A percentile compares a stretch with the other conserved stretches of the same genome.
Evolutionary conservation across 23 red algal genomes (phyloP).

Genomic region (Gracilaria gracilis): DNA sequence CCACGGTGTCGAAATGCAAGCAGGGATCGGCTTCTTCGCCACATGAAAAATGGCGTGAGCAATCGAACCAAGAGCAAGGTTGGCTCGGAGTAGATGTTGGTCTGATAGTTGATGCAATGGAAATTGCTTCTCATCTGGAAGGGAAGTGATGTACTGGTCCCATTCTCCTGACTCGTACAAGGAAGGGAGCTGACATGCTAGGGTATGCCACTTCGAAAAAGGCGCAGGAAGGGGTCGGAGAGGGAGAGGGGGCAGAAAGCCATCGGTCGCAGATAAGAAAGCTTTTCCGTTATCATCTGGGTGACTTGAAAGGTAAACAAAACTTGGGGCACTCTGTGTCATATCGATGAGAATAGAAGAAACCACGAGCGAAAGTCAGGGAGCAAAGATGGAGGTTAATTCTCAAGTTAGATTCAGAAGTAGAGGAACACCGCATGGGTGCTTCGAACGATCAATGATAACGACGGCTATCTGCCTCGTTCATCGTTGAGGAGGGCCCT

Average conservation of each 20-base stretch:
- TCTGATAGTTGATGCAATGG: neutral
- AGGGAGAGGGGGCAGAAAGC: neutral
- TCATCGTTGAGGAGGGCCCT: no score
- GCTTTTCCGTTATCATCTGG: neutral
- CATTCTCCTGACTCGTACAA: neutral
- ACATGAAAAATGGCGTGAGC: conserved; percentile 31
- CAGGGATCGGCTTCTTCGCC: neutral
- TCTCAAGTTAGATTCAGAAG: no score
- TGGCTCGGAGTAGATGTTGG: neutral
- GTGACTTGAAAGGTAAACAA: neutral
- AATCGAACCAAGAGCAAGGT: conserved; percentile 21
- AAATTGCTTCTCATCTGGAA: neutral
- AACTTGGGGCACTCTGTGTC: neutral
- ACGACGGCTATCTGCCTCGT: no score
- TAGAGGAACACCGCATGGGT: no score
- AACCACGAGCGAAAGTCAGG: no score
- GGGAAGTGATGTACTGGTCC: neutral
- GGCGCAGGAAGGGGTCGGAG: neutral
- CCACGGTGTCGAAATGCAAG: neutral
- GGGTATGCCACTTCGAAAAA: neutral
- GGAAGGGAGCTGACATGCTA: neutral
- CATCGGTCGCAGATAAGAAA: neutral
- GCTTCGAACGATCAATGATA: no score
- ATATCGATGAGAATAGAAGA: neutral
- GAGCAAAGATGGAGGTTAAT: no score